phyloP scores from a whole-genome alignment of 805 yeast genomes.

The Kodamaea hsintzibuensis region DNA sequence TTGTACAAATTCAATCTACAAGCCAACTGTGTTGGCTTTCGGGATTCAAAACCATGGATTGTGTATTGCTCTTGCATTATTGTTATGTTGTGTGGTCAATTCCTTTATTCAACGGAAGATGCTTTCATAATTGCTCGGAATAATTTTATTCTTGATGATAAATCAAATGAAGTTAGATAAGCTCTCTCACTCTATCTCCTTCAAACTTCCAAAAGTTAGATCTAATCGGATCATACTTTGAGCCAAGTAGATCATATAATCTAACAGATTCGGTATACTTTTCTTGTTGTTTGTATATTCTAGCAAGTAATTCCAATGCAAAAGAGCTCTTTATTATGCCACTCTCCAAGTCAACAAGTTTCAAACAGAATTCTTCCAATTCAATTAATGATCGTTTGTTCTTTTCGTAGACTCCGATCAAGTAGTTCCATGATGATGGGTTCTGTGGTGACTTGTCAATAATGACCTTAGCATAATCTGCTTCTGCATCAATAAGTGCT shows the following conservation, averaged over 20 bases:
- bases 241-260: slow-evolving; percentile 53
- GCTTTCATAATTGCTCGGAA: no score
- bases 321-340: slow-evolving; percentile 46
- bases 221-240: slow-evolving; percentile 62
- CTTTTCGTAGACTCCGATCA: slow-evolving; percentile 53
- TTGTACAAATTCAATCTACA: no score
- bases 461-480: slow-evolving; percentile 48
- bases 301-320: slow-evolving; percentile 65
- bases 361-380: slow-evolving; percentile 46
- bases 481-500: slow-evolving; percentile 44
- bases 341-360: slow-evolving; percentile 36
- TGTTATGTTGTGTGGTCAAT: no score
- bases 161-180: no score
- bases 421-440: slow-evolving; percentile 83
- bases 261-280: slow-evolving; percentile 35
- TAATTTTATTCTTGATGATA: no score
- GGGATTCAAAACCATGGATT: no score
- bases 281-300: slow-evolving; percentile 39
- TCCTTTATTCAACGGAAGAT: no score
- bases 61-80: no score
- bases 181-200: slow-evolving; percentile 14
- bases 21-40: no score
- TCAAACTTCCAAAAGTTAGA: slow-evolving; percentile 60
- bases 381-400: slow-evolving; percentile 28
- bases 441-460: slow-evolving; percentile 74